These are phyloP conservation scores for Ascochyta koolunga DNA, from an alignment of 2,329 filamentous ascomycete genomes.

Conservation along the genomic window DNA sequence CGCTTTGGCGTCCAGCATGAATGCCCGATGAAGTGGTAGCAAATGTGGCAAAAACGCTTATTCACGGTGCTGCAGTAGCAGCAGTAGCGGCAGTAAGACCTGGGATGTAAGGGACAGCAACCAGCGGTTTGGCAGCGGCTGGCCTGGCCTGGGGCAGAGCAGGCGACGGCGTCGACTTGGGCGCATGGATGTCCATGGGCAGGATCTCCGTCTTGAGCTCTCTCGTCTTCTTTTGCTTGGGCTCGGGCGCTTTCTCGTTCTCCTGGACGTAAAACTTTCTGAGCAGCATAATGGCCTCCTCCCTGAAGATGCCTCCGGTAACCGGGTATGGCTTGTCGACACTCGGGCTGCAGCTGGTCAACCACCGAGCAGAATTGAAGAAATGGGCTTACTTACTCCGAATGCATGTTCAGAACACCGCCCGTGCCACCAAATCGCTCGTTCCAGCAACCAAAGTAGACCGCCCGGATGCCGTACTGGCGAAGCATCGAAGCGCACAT, in stretches of 20 bases:
- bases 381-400: conserved; percentile 55
- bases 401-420: conserved; percentile 87
- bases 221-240: conserved; percentile 67
- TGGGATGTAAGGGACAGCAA: conserved; percentile 12
- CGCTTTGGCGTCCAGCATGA: not conserved
- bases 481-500: conserved; percentile 96
- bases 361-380: not conserved
- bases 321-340: conserved; percentile 82
- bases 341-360: conserved; percentile 57
- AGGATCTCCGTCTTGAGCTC: conserved; percentile 66
- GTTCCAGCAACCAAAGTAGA: conserved; percentile 95
- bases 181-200: conserved; percentile 52
- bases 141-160: conserved; percentile 16
- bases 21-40: no score
- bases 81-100: conserved; percentile 3
- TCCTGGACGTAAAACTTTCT: conserved; percentile 97
- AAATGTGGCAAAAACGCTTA: no score
- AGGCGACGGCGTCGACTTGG: conserved; percentile 37
- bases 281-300: conserved; percentile 91
- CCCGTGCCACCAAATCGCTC: conserved; percentile 97
- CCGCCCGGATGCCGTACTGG: conserved; percentile 84
- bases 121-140: not conserved
- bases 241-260: conserved; percentile 80
- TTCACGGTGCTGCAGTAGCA: conserved; percentile 1
- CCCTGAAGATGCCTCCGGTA: conserved; percentile 84